Conservation (phyloP, 345 rosid genomes). For the Rubroshorea leprosula region DNA sequence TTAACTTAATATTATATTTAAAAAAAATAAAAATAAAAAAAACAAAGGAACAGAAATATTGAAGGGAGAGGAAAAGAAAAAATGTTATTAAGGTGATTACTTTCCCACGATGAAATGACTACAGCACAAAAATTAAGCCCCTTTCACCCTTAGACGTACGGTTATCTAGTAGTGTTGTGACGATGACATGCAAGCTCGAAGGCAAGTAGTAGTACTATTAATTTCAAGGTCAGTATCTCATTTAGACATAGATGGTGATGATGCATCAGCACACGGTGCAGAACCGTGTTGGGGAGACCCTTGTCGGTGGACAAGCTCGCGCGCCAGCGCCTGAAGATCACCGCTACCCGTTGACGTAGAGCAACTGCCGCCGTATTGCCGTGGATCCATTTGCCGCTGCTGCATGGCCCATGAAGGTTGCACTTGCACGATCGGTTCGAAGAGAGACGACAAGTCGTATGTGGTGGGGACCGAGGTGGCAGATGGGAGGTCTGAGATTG, state of each 20-base stretch:
- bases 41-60: too few relatives aligned
- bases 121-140: background rate
- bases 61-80: background rate
- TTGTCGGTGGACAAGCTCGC: slow-evolving; percentile 66
- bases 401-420: slow-evolving; percentile 56
- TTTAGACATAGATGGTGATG: slow-evolving; percentile 49
- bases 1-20: too few relatives aligned
- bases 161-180: too few relatives aligned
- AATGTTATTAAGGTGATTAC: background rate
- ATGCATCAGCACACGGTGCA: slow-evolving; percentile 34
- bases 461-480: slow-evolving; percentile 47
- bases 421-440: slow-evolving; percentile 63
- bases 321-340: slow-evolving; percentile 76
- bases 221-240: slow-evolving; percentile 26
- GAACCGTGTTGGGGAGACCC: slow-evolving; percentile 51
- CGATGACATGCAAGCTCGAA: too few relatives aligned
- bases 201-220: slow-evolving; percentile 10
- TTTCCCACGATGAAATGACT: background rate
- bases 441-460: slow-evolving; percentile 61
- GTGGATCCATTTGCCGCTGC: slow-evolving; percentile 53
- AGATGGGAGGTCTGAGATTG: slow-evolving; percentile 59
- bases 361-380: slow-evolving; percentile 43
- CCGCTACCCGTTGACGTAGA: slow-evolving; percentile 32
- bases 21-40: too few relatives aligned
- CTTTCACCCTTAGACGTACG: background rate